These are phyloP conservation scores for Somion occarium DNA, from an alignment of 1,284 basidiomycete species.

Conservation along the genomic window DNA sequence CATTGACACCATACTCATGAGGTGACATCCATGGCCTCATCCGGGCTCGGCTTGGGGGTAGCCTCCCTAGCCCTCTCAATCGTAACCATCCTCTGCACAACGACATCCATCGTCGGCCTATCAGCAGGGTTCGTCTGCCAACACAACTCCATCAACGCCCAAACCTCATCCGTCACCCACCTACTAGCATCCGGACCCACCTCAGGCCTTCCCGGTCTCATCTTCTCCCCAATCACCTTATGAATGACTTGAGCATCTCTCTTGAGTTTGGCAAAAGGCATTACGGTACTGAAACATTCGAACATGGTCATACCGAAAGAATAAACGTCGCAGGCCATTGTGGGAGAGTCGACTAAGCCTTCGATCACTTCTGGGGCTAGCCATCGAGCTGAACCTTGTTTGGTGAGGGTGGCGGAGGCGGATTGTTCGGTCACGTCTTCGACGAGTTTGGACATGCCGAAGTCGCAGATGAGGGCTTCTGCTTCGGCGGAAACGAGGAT, in stretches of 20 bases:
- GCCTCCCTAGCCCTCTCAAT: background rate
- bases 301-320: constrained; percentile 55
- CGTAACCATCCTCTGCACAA: background rate
- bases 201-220: constrained; percentile 36
- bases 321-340: constrained; percentile 46
- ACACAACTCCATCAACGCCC: constrained; percentile 8
- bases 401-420: constrained; percentile 39
- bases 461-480: constrained; percentile 51
- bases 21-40: background rate
- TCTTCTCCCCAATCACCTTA: constrained; percentile 32
- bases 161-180: constrained; percentile 36
- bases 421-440: constrained; percentile 45
- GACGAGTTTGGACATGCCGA: constrained; percentile 56
- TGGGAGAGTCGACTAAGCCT: constrained; percentile 32
- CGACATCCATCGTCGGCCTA: constrained; percentile 6
- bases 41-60: background rate
- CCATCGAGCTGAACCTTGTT: constrained; percentile 45
- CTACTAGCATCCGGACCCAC: constrained; percentile 18
- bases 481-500: constrained; percentile 42
- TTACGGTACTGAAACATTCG: constrained; percentile 45
- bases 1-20: too few species aligned
- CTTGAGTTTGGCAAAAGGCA: constrained; percentile 42
- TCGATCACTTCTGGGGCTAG: constrained; percentile 52
- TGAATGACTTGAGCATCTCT: constrained; percentile 44
- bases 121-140: constrained; percentile 6